phyloP scores from a whole-genome alignment of 2,329 filamentous ascomycete genomes.

The Corinectria fuckeliana region DNA sequence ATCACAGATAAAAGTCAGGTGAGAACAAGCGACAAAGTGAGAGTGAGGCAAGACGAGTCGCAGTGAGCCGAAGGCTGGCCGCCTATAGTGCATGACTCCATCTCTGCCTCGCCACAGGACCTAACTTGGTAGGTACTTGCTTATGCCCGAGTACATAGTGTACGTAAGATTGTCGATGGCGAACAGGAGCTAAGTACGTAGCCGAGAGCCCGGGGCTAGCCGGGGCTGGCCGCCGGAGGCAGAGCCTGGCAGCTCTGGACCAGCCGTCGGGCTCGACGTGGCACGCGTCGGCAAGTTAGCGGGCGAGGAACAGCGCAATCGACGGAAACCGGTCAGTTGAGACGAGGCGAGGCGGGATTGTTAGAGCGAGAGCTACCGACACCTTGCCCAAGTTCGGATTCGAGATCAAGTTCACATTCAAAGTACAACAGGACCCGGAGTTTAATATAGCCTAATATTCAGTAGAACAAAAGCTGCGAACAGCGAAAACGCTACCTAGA shows the following conservation, averaged over 20 bases:
- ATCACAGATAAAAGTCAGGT: background rate
- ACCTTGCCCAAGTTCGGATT: background rate
- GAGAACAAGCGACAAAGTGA: background rate
- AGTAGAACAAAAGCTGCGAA: background rate
- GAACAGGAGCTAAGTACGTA: background rate
- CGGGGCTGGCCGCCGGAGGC: slow-evolving; percentile 24
- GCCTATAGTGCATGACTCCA: background rate
- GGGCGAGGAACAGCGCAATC: slow-evolving; percentile 8
- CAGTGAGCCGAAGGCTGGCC: background rate
- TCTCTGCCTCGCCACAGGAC: background rate
- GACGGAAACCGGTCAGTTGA: background rate
- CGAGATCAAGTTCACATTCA: background rate
- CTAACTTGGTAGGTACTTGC: background rate
- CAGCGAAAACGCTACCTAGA: background rate
- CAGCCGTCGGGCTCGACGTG: slow-evolving; percentile 37
- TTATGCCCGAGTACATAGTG: background rate
- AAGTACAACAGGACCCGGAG: background rate
- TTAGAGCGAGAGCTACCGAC: background rate
- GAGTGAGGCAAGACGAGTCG: background rate
- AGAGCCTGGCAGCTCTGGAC: slow-evolving; percentile 28
- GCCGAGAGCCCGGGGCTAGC: background rate
- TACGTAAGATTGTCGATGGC: no score
- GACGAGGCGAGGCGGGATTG: background rate
- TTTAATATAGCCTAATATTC: no score
- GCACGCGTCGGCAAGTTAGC: slow-evolving; percentile 32